Conservation (phyloP, 2,329 filamentous ascomycete genomes). For the Diaporthe citri region DNA sequence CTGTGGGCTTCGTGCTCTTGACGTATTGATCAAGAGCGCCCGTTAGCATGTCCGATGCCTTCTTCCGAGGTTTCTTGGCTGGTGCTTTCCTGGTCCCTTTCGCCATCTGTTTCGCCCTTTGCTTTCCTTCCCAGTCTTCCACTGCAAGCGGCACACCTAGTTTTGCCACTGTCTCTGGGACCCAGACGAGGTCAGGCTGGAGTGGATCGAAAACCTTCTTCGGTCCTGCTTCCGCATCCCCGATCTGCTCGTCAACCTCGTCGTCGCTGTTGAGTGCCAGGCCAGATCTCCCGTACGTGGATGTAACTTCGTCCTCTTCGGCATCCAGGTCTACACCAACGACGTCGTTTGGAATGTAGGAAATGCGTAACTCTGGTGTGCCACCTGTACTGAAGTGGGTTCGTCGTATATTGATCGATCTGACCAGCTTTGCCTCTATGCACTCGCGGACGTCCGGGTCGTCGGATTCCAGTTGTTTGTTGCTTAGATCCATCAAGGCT, state of each 20-base stretch:
- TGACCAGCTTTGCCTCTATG: constrained; percentile 67
- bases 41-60: constrained; percentile 43
- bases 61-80: constrained; percentile 41
- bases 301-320: constrained; percentile 71
- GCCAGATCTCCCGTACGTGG: constrained; percentile 61
- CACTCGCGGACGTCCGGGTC: constrained; percentile 54
- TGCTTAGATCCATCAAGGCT: constrained; percentile 59
- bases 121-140: constrained; percentile 70
- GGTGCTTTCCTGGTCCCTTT: constrained; percentile 35
- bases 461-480: constrained; percentile 35
- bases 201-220: constrained; percentile 73
- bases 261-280: constrained; percentile 76
- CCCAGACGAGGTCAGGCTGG: constrained; percentile 75
- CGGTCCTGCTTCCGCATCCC: constrained; percentile 45
- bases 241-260: constrained; percentile 62
- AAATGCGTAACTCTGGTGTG: constrained; percentile 81
- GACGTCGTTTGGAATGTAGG: constrained; percentile 80
- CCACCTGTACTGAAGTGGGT: constrained; percentile 81
- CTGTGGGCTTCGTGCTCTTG: constrained; percentile 50
- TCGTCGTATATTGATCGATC: constrained; percentile 75
- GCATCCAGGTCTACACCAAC: constrained; percentile 81
- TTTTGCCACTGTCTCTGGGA: constrained; percentile 73
- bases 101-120: constrained; percentile 48
- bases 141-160: constrained; percentile 75
- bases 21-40: constrained; percentile 55